Evolutionary conservation across 371 early-diverging fungal species (phyloP).

Genomic region (Apophysomyces trapeziformis): DNA sequence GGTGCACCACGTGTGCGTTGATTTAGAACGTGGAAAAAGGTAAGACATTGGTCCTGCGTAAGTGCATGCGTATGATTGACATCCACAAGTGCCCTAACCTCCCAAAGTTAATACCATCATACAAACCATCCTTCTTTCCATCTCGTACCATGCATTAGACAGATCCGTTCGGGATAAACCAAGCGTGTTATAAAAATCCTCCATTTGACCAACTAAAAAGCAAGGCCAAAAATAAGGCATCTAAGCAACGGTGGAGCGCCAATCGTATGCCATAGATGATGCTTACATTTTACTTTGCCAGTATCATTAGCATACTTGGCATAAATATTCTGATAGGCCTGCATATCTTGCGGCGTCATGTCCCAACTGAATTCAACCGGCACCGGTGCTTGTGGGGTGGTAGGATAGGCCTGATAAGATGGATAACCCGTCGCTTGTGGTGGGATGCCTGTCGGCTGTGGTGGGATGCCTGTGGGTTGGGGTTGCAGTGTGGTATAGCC

Average conservation of each 20-base stretch:
- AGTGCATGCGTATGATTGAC: conserved; percentile 66
- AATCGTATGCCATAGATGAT: not conserved
- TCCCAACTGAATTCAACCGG: conserved; percentile 75
- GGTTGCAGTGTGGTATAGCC: conserved; percentile 29
- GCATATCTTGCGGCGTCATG: conserved; percentile 70
- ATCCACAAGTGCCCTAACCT: conserved; percentile 59
- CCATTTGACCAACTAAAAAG: conserved; percentile 60
- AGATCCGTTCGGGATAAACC: conserved; percentile 64
- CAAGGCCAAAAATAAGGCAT: no score
- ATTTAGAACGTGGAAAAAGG: conserved; percentile 66
- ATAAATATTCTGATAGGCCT: conserved; percentile 70
- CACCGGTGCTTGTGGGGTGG: conserved; percentile 20
- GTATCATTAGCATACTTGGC: conserved; percentile 60
- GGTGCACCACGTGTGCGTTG: conserved; percentile 54
- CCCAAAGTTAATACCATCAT: not conserved
- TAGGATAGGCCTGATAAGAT: conserved; percentile 30
- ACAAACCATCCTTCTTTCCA: not conserved
- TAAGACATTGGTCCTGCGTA: conserved; percentile 67
- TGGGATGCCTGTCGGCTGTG: not conserved
- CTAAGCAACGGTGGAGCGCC: not conserved
- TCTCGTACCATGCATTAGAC: conserved; percentile 59
- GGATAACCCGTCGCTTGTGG: conserved; percentile 27
- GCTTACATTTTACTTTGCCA: conserved; percentile 70
- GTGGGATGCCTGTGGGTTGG: conserved; percentile 30
- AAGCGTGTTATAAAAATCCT: conserved; percentile 63